Conservation (phyloP, 2,329 filamentous ascomycete species). For the Trichoderma asperellum region DNA sequence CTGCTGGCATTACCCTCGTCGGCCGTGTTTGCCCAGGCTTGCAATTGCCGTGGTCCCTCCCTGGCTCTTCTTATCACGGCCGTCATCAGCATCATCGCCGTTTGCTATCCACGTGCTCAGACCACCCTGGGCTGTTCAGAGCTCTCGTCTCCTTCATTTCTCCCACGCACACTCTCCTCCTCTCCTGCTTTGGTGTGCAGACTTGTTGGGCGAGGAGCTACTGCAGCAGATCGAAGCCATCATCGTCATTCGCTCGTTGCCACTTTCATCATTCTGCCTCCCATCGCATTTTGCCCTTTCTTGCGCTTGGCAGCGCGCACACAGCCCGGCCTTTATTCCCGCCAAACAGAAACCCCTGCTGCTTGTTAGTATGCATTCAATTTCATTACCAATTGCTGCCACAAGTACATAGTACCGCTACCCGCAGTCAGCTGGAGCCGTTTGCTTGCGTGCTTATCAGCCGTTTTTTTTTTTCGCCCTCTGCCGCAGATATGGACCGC, state of each 20-base stretch:
- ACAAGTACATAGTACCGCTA: neutral
- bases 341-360: conserved; percentile 3
- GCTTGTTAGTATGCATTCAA: neutral
- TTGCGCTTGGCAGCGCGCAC: neutral
- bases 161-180: neutral
- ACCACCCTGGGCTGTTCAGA: conserved; percentile 13
- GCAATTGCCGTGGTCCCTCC: conserved; percentile 5
- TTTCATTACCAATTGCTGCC: neutral
- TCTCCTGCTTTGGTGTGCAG: neutral
- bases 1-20: neutral
- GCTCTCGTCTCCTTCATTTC: neutral
- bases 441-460: conserved; percentile 22
- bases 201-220: neutral
- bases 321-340: conserved; percentile 4
- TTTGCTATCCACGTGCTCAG: conserved; percentile 24
- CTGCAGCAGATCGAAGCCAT: neutral
- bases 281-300: neutral
- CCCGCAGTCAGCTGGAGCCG: neutral
- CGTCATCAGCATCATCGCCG: neutral
- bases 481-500: conserved; percentile 26
- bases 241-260: neutral
- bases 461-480: neutral
- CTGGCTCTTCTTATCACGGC: conserved; percentile 3
- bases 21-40: neutral
- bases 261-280: neutral